Evolutionary conservation across 495 filamentous ascomycete species (phyloP).

Genomic region (Arthonia radiata): DNA sequence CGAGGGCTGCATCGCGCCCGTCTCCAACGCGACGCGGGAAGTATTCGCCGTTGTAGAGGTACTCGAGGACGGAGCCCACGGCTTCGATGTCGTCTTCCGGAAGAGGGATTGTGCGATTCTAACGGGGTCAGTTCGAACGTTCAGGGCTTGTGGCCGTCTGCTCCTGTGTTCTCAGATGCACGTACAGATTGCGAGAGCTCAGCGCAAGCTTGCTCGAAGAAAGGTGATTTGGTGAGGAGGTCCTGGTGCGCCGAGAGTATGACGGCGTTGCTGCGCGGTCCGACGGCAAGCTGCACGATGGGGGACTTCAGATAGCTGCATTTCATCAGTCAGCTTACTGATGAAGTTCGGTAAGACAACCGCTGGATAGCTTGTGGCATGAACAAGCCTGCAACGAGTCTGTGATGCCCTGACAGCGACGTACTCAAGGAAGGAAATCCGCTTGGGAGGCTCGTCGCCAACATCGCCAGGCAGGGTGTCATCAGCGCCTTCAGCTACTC

Average conservation of each 20-base stretch:
- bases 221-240: conserved; percentile 47
- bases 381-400: too few species aligned
- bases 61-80: conserved; percentile 72
- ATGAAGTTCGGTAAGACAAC: neutral
- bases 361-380: neutral
- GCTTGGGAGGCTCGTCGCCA: neutral
- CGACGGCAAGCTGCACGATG: conserved; percentile 53
- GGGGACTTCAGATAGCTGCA: conserved; percentile 49
- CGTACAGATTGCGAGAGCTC: too few species aligned
- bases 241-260: conserved; percentile 56
- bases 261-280: conserved; percentile 30
- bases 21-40: conserved; percentile 40
- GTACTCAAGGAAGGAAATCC: neutral
- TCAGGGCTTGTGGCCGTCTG: too few species aligned
- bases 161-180: too few species aligned
- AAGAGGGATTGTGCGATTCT: conserved; percentile 44
- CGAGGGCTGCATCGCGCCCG: conserved; percentile 21
- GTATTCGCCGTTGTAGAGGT: conserved; percentile 80
- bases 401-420: too few species aligned
- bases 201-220: conserved; percentile 36
- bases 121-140: too few species aligned
- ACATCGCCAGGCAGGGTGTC: neutral
- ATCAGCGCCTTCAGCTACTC: neutral
- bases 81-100: conserved; percentile 50
- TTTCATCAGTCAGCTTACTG: neutral